phyloP scores from a whole-genome alignment of 2,329 filamentous ascomycete genomes.

The Aspergillus pseudonomiae region DNA sequence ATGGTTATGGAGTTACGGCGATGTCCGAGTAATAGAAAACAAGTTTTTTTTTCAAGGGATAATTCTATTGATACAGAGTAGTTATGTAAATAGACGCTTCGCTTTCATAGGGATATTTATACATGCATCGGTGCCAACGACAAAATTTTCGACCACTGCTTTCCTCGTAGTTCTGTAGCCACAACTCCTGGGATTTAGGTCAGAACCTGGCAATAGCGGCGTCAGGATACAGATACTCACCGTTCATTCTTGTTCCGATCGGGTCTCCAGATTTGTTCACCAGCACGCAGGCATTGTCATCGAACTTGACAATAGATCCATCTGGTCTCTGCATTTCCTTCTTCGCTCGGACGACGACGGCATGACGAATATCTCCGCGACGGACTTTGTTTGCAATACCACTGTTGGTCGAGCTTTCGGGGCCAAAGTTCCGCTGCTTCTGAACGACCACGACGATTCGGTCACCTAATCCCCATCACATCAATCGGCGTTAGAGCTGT shows the following conservation, averaged over 20 bases:
- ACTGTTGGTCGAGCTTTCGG: slow-evolving; percentile 71
- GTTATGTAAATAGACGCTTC: slow-evolving; percentile 29
- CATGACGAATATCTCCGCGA: slow-evolving; percentile 93
- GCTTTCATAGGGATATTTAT: slow-evolving; percentile 49
- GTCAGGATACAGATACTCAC: slow-evolving; percentile 42
- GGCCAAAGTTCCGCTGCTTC: slow-evolving; percentile 80
- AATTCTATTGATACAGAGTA: slow-evolving; percentile 36
- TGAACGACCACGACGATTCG: slow-evolving; percentile 97
- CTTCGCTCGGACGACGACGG: slow-evolving; percentile 87
- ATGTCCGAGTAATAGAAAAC: slow-evolving; percentile 18
- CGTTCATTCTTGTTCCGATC: slow-evolving; percentile 88
- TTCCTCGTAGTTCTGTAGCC: slow-evolving; percentile 82
- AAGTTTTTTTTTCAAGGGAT: background rate
- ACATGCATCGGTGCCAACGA: slow-evolving; percentile 87
- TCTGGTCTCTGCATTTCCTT: slow-evolving; percentile 87
- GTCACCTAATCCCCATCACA: slow-evolving; percentile 65
- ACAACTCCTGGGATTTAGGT: slow-evolving; percentile 68
- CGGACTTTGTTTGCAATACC: slow-evolving; percentile 90
- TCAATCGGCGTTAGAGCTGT: slow-evolving; percentile 11
- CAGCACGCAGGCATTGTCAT: slow-evolving; percentile 96
- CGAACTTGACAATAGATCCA: slow-evolving; percentile 88
- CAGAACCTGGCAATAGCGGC: slow-evolving; percentile 17
- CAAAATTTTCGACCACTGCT: slow-evolving; percentile 98
- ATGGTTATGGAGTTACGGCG: slow-evolving; percentile 28
- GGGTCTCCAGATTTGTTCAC: slow-evolving; percentile 97